Evolutionary conservation across 371 early-diverging fungal genomes (phyloP).

Genomic region (Chytridium lagenaria): DNA sequence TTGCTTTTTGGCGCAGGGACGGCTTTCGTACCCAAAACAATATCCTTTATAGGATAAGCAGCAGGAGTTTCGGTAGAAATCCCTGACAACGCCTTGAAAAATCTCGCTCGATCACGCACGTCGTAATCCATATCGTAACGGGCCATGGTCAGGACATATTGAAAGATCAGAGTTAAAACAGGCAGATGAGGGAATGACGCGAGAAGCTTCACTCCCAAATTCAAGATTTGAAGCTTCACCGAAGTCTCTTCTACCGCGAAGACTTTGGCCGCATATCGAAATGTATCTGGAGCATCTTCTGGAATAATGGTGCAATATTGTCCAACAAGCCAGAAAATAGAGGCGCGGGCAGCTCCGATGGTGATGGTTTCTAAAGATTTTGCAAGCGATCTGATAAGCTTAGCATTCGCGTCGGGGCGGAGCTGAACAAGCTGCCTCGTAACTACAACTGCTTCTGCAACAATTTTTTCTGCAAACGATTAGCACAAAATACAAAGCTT

Average conservation of each 20-base stretch:
- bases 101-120: conserved; percentile 89
- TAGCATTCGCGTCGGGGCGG: conserved; percentile 42
- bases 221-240: conserved; percentile 82
- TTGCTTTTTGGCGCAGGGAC: conserved; percentile 31
- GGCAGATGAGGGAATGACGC: conserved; percentile 1
- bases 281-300: conserved; percentile 79
- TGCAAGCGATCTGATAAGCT: conserved; percentile 68
- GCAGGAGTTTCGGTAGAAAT: conserved; percentile 13
- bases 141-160: conserved; percentile 83
- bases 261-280: conserved; percentile 75
- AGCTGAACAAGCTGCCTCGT: conserved; percentile 75
- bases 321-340: conserved; percentile 85
- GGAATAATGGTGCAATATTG: conserved; percentile 62
- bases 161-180: conserved; percentile 47
- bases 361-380: conserved; percentile 70
- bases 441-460: conserved; percentile 79
- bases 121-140: conserved; percentile 88
- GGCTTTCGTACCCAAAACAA: conserved; percentile 37
- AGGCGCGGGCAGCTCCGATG: conserved; percentile 73
- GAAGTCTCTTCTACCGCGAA: conserved; percentile 73
- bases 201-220: conserved; percentile 70
- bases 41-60: conserved; percentile 20
- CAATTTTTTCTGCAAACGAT: conserved; percentile 73
- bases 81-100: conserved; percentile 67
- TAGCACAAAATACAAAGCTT: neutral